A percentile compares a stretch with the other conserved stretches of the same genome.
Conservation (phyloP, 2,329 filamentous ascomycete species). For the Phialocephala sp. region DNA sequence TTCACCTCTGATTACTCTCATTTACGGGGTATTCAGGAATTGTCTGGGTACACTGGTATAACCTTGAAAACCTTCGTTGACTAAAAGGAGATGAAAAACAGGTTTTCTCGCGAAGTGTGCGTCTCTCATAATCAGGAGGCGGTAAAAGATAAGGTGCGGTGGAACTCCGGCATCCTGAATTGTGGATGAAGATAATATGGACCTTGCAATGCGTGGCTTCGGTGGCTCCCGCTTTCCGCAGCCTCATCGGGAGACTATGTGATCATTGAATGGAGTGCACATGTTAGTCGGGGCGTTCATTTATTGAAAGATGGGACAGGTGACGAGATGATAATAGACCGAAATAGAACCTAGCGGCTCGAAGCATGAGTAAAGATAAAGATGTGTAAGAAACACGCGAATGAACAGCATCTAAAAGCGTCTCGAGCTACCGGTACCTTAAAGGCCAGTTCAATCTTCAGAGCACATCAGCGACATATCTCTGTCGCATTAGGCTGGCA, state of each 20-base stretch:
- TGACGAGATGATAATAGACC: not conserved
- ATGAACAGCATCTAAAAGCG: not conserved
- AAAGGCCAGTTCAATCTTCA: not conserved
- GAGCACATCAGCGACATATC: not conserved
- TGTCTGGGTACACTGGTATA: not conserved
- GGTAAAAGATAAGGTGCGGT: slow-evolving; percentile 3
- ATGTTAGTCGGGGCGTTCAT: too few species aligned
- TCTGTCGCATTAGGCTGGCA: not conserved
- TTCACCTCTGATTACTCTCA: not conserved
- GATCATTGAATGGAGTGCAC: not conserved
- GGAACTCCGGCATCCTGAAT: not conserved
- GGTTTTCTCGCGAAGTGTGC: not conserved
- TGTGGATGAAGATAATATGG: slow-evolving; percentile 2
- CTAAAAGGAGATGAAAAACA: not conserved
- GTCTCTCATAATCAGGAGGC: not conserved
- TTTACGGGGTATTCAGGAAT: not conserved
- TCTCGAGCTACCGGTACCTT: not conserved
- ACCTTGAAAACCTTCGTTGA: not conserved
- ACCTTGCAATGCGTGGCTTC: not conserved
- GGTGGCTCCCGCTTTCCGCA: not conserved
- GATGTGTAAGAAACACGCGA: not conserved
- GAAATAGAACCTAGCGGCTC: slow-evolving; percentile 3
- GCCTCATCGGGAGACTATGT: slow-evolving; percentile 1
- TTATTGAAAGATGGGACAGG: not conserved
- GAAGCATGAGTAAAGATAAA: not conserved